Evolutionary conservation across 495 filamentous ascomycete species (phyloP).

Genomic region (Amniculicola lignicola): DNA sequence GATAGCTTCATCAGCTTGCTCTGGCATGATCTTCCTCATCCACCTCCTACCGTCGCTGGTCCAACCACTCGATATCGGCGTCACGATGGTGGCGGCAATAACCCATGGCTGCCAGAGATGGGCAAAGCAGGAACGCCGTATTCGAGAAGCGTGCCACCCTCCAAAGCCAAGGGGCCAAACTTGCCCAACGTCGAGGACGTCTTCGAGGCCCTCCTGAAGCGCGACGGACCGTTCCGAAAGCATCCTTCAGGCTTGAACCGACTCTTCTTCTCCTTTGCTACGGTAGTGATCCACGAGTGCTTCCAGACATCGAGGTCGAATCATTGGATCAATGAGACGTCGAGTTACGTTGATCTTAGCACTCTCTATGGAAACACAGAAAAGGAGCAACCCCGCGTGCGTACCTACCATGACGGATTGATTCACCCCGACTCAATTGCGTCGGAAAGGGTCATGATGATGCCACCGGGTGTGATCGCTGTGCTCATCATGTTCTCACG

Average conservation of each 20-base stretch:
- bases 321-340: conserved; percentile 42
- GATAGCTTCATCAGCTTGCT: conserved; percentile 38
- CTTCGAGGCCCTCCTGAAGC: conserved; percentile 35
- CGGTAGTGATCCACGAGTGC: conserved; percentile 35
- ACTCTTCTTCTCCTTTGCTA: conserved; percentile 39
- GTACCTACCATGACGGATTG: conserved; percentile 35
- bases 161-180: conserved; percentile 36
- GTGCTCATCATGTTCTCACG: conserved; percentile 37
- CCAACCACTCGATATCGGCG: conserved; percentile 39
- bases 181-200: conserved; percentile 35
- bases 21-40: conserved; percentile 37
- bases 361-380: conserved; percentile 37
- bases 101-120: conserved; percentile 44
- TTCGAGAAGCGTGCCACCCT: conserved; percentile 33
- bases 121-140: conserved; percentile 47
- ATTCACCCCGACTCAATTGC: conserved; percentile 38
- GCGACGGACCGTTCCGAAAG: conserved; percentile 35
- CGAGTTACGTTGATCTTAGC: conserved; percentile 38
- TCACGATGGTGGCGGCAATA: conserved; percentile 43
- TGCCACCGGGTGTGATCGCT: conserved; percentile 37
- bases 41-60: conserved; percentile 32
- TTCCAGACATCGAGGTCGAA: conserved; percentile 41
- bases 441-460: conserved; percentile 38
- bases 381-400: conserved; percentile 33
- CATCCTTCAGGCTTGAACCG: conserved; percentile 40